Evolutionary conservation across 768 basidiomycete genomes (phyloP), one percentile per base, ranked within the genome.

Genomic region (Piloderma croceum): DNA sequence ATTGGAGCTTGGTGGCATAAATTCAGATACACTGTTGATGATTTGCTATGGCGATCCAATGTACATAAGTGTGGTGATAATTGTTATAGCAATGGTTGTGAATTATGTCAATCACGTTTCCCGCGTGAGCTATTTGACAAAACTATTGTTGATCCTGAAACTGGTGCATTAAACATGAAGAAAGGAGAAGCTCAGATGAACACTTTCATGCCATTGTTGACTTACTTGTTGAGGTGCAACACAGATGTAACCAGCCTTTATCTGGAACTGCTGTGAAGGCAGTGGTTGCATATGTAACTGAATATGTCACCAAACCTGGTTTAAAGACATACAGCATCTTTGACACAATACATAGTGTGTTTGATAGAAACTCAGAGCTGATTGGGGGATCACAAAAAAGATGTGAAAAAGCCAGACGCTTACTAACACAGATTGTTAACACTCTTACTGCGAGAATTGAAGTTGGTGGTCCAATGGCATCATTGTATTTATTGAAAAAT

Each of bases 221-320:
- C 62, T 1, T 68, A 67, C 47, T 17, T 66, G 0, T 15, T 67
- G 3, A 27, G 61, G 6, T 65, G 62, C 37, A 71, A 71, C 37
- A 61, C 64, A 5, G 67, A 70, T 52, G 57, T 65, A 0, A 63
- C 65, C 0, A 59, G 60, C 39, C 36, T 70, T 36, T 61, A 13
- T 68, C 64, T 15, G 68, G 69, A 1, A 70, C 69, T 3, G 52
- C 62, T 1, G 55, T 71, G 1, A 67, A 69, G 36, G 56, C 64
- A 12, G 53, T 67, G 3, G 42, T 69, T 0, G 49, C 58, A 17
- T 70, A 70, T 52, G 55, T 69, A 0, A 56, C 68, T 4, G 67
- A 73, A 24, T 74, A 74, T 47, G 57, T 72, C 1, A 69, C 65
- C 0, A 74, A 74, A 45, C 33, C 52, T 0, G 31, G 49, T 2